Evolutionary conservation across 2,329 filamentous ascomycete species (phyloP).

Genomic region (Remersonia thermophila): DNA sequence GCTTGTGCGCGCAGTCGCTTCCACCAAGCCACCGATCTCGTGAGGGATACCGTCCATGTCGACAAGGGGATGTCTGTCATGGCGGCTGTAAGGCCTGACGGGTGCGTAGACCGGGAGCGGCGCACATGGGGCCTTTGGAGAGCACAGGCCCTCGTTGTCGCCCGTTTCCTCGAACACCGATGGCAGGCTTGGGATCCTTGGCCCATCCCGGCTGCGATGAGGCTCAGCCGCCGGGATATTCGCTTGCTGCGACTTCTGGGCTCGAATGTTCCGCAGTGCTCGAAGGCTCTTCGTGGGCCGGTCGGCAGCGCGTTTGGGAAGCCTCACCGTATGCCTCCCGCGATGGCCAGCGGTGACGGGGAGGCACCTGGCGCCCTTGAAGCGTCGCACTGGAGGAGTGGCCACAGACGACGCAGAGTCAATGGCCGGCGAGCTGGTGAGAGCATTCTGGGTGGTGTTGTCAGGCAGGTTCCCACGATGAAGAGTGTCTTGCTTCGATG

Average conservation of each 20-base stretch:
- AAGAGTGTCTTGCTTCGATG: no score
- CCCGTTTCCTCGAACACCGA: no score
- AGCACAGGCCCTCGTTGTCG: no score
- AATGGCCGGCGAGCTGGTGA: no score
- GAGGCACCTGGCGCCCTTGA: neutral
- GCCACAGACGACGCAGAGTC: no score
- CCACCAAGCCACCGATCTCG: constrained; percentile 3
- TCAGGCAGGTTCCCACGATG: no score
- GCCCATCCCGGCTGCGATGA: neutral
- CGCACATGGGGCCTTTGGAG: no score
- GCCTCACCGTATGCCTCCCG: neutral
- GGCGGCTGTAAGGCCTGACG: neutral
- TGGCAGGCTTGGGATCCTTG: no score
- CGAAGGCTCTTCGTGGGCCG: neutral
- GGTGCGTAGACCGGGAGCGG: no score
- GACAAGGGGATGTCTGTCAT: neutral
- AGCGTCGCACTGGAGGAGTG: neutral
- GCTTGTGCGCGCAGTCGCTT: neutral
- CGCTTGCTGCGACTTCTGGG: neutral
- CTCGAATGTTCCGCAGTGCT: neutral
- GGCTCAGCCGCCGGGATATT: neutral
- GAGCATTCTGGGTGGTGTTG: no score
- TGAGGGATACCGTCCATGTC: constrained; percentile 3
- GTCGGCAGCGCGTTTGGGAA: neutral
- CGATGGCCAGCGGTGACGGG: neutral